A percentile compares a stretch with the other conserved stretches of the same genome.
Evolutionary conservation across 139 green algal genomes (phyloP).

Genomic region (Chara braunii): DNA sequence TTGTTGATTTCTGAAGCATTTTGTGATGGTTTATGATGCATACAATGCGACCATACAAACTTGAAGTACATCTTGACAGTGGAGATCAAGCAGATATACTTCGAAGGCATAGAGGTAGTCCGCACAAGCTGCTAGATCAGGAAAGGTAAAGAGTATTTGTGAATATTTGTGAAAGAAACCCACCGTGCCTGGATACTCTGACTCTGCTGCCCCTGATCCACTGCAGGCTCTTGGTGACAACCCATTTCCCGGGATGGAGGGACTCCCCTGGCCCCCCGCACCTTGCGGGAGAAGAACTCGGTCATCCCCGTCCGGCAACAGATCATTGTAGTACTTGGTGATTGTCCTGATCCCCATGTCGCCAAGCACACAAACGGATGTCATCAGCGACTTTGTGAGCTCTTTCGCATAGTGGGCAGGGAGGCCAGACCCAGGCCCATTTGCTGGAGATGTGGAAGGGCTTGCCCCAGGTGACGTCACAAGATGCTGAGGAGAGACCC

Average conservation of each 20-base stretch:
- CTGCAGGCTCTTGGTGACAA: background rate
- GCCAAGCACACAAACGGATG: slow-evolving; percentile 14
- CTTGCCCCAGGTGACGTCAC: slow-evolving; percentile 13
- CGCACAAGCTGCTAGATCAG: too few species aligned
- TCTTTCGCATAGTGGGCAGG: slow-evolving; percentile 39
- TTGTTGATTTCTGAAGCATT: too few species aligned
- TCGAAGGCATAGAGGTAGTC: too few species aligned
- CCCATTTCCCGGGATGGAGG: background rate
- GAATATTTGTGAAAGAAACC: too few species aligned
- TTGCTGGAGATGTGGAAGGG: slow-evolving; percentile 32
- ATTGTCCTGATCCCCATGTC: slow-evolving; percentile 33
- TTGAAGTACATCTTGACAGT: too few species aligned
- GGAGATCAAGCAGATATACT: too few species aligned
- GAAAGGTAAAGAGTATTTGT: too few species aligned
- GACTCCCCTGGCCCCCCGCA: too few species aligned
- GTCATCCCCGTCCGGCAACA: background rate
- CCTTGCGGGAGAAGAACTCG: too few species aligned
- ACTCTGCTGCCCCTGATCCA: background rate
- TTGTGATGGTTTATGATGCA: too few species aligned
- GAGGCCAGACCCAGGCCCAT: background rate
- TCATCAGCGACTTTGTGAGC: slow-evolving; percentile 23
- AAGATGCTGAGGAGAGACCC: slow-evolving; percentile 21
- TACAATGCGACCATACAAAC: too few species aligned
- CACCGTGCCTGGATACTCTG: background rate
- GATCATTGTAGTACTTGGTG: slow-evolving; percentile 13